These are phyloP conservation scores for Rubroboletus satanas DNA, from an alignment of 768 basidiomycete species.

Conservation along the genomic window DNA sequence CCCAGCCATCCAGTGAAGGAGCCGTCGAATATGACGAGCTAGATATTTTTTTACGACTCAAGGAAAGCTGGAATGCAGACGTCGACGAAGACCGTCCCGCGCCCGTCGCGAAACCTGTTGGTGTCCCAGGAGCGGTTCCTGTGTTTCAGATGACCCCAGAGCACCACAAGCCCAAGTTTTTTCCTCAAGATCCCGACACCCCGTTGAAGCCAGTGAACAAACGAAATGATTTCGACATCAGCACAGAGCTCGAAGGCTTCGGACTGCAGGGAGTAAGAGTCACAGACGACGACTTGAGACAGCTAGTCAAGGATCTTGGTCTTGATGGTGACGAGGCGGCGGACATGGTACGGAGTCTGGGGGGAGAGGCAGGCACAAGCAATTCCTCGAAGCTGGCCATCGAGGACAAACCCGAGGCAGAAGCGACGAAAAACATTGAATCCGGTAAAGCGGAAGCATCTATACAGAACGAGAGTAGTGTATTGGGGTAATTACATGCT, in stretches of 20 bases:
- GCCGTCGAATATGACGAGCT: slow-evolving; percentile 79
- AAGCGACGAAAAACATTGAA: slow-evolving; percentile 1
- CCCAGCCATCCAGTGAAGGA: slow-evolving; percentile 57
- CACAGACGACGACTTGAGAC: slow-evolving; percentile 68
- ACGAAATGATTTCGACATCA: slow-evolving; percentile 56
- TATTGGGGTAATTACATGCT: slow-evolving; percentile 1
- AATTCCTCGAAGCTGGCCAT: slow-evolving; percentile 8
- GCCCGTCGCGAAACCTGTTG: slow-evolving; percentile 58
- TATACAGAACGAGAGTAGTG: background rate
- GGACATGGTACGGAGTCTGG: slow-evolving; percentile 66
- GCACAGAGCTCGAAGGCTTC: slow-evolving; percentile 63
- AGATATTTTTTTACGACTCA: slow-evolving; percentile 63
- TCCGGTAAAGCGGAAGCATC: background rate
- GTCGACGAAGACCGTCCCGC: slow-evolving; percentile 59
- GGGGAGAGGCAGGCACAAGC: slow-evolving; percentile 25
- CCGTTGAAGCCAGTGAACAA: slow-evolving; percentile 58
- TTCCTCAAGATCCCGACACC: slow-evolving; percentile 41
- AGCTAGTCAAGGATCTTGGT: slow-evolving; percentile 71
- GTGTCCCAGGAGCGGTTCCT: slow-evolving; percentile 74
- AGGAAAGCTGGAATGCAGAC: slow-evolving; percentile 60
- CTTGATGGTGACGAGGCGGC: slow-evolving; percentile 73
- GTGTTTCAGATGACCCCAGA: slow-evolving; percentile 82
- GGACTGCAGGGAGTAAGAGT: slow-evolving; percentile 76
- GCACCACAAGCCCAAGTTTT: slow-evolving; percentile 55
- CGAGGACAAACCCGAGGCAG: slow-evolving; percentile 6